Conservation (phyloP, 2,329 filamentous ascomycete genomes). For the Coniella lustricola region DNA sequence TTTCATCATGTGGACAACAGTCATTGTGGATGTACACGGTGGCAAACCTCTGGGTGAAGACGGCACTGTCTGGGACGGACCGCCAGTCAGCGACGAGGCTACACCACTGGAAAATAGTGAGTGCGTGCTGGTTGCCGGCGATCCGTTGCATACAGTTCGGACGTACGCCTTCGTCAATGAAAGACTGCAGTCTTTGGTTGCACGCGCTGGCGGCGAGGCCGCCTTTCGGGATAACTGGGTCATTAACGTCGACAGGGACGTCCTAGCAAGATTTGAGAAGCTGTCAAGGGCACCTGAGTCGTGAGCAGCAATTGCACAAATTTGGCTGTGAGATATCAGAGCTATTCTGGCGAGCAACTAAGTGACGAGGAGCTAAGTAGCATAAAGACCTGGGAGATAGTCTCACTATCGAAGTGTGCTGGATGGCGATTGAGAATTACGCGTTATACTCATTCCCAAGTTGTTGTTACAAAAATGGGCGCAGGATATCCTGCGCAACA, state of each 20-base stretch:
- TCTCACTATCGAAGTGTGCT: no score
- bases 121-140: slow-evolving; percentile 46
- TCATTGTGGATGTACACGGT: slow-evolving; percentile 59
- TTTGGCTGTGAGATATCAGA: background rate
- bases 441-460: no score
- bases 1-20: slow-evolving; percentile 67
- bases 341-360: no score
- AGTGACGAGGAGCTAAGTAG: no score
- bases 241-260: slow-evolving; percentile 67
- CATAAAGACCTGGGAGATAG: no score
- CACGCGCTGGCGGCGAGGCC: slow-evolving; percentile 55
- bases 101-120: slow-evolving; percentile 48
- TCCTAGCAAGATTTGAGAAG: slow-evolving; percentile 56
- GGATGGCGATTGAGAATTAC: no score
- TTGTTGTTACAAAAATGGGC: no score
- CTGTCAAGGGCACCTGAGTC: slow-evolving; percentile 20
- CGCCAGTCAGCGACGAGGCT: slow-evolving; percentile 42
- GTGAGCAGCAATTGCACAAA: background rate
- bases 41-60: slow-evolving; percentile 46
- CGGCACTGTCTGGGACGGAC: slow-evolving; percentile 40
- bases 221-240: slow-evolving; percentile 62
- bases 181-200: slow-evolving; percentile 52
- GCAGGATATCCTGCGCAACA: no score
- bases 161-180: slow-evolving; percentile 58
- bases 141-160: slow-evolving; percentile 62